Conservation (phyloP, 768 basidiomycete genomes). For the Ramaria sp. region DNA sequence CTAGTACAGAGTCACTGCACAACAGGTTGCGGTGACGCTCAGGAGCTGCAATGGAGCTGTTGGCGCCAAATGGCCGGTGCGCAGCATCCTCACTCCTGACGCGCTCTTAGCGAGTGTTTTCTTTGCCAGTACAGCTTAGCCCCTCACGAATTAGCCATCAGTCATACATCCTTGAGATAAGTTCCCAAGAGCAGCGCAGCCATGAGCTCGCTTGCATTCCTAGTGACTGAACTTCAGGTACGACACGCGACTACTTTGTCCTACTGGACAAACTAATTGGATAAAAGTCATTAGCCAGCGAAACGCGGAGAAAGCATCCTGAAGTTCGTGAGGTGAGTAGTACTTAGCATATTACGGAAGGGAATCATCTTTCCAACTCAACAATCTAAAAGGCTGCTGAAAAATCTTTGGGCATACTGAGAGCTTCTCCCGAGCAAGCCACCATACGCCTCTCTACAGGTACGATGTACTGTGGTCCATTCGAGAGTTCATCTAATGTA, state of each 20-base stretch:
- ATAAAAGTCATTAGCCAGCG: slow-evolving; percentile 72
- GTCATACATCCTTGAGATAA: too few species aligned
- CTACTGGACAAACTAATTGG: not conserved
- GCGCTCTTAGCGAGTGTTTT: too few species aligned
- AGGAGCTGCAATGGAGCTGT: too few species aligned
- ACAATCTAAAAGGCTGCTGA: slow-evolving; percentile 56
- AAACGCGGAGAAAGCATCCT: slow-evolving; percentile 80
- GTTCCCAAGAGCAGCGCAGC: not conserved
- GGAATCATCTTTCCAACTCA: not conserved
- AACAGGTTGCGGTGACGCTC: too few species aligned
- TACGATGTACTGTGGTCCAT: slow-evolving; percentile 22
- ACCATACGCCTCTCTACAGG: slow-evolving; percentile 64
- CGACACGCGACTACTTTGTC: not conserved
- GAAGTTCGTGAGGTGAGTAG: slow-evolving; percentile 84
- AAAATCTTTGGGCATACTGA: slow-evolving; percentile 71
- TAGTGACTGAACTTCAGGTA: slow-evolving; percentile 59
- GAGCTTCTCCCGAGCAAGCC: slow-evolving; percentile 75
- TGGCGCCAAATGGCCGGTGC: too few species aligned
- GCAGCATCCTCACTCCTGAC: too few species aligned
- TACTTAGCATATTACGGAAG: not conserved
- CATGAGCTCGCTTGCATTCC: slow-evolving; percentile 20
- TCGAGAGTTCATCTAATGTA: not conserved
- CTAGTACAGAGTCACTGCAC: too few species aligned
- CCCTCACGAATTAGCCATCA: too few species aligned
- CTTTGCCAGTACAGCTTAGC: too few species aligned